phyloP scores from a whole-genome alignment of 371 early-diverging fungal genomes.

The Mucor velutinosus region DNA sequence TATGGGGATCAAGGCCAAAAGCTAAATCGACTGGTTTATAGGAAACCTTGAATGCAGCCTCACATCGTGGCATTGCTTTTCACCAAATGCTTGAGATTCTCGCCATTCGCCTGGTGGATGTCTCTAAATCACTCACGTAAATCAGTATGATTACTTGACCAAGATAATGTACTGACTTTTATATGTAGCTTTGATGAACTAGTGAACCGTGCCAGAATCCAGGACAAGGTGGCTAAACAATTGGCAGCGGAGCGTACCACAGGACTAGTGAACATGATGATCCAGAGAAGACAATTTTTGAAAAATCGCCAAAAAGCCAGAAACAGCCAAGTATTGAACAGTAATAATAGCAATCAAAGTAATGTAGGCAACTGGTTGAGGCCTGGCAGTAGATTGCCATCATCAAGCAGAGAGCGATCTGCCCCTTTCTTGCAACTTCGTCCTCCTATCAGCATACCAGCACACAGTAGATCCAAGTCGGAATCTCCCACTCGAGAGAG shows the following conservation, averaged over 20 bases:
- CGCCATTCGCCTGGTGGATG: conserved; percentile 49
- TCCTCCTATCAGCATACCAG: not conserved
- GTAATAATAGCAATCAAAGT: not conserved
- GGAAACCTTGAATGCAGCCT: conserved; percentile 28
- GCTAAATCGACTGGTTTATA: not conserved
- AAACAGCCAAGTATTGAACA: not conserved
- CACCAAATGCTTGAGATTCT: conserved; percentile 47
- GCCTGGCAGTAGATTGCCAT: not conserved
- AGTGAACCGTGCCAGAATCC: conserved; percentile 27
- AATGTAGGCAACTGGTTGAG: not conserved
- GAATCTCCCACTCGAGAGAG: not conserved
- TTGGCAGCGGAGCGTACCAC: conserved; percentile 25
- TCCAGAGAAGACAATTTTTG: conserved; percentile 27
- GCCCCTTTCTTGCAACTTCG: not conserved
- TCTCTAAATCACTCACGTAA: conserved; percentile 52
- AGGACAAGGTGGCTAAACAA: conserved; percentile 27
- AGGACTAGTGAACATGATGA: conserved; percentile 31
- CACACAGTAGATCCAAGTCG: not conserved
- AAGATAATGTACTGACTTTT: not conserved
- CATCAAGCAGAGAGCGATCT: not conserved
- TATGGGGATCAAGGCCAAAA: not conserved
- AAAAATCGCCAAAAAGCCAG: conserved; percentile 11
- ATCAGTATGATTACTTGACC: not conserved
- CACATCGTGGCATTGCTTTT: conserved; percentile 47
- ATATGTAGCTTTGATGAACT: conserved; percentile 32